A percentile compares a stretch with the other conserved stretches of the same genome.
Conservation (phyloP, 2,329 filamentous ascomycete genomes). For the Amauroascus niger region DNA sequence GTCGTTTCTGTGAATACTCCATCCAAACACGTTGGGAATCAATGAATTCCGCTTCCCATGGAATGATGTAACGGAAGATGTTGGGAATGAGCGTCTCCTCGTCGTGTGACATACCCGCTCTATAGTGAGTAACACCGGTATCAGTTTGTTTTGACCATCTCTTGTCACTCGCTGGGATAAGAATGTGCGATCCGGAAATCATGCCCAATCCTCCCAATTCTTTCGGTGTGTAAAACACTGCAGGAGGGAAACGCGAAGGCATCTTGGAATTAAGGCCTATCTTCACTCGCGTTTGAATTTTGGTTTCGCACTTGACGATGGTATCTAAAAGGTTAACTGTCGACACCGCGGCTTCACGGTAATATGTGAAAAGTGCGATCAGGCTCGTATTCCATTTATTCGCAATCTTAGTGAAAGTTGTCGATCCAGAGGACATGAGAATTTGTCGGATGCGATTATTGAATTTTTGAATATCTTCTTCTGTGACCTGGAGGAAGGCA, state of each 20-base stretch:
- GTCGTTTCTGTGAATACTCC: conserved; percentile 94
- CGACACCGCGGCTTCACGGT: conserved; percentile 91
- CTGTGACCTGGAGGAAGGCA: conserved; percentile 93
- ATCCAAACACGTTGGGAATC: conserved; percentile 99
- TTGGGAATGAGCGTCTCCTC: conserved; percentile 97
- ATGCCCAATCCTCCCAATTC: conserved; percentile 94
- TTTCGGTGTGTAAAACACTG: conserved; percentile 98
- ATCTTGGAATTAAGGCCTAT: conserved; percentile 99
- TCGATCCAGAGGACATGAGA: conserved; percentile 98
- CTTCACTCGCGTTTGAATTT: conserved; percentile 98
- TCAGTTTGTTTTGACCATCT: conserved; percentile 98
- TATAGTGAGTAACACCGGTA: conserved; percentile 91
- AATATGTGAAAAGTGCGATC: conserved; percentile 96
- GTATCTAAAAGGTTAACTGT: conserved; percentile 90
- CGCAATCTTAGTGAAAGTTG: conserved; percentile 98
- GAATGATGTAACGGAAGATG: conserved; percentile 98
- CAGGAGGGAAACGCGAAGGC: conserved; percentile 95
- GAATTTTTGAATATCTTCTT: conserved; percentile 97
- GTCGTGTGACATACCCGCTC: conserved; percentile 94
- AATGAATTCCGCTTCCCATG: conserved; percentile 98
- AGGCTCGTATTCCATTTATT: conserved; percentile 99
- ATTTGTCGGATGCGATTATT: conserved; percentile 98
- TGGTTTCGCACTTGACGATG: conserved; percentile 98
- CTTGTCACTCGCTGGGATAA: conserved; percentile 96
- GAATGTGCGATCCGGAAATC: conserved; percentile 96